Evolutionary conservation across 225 moss, liverwort and hornwort species (phyloP).

Genomic region (Antitrichia curtipendula): DNA sequence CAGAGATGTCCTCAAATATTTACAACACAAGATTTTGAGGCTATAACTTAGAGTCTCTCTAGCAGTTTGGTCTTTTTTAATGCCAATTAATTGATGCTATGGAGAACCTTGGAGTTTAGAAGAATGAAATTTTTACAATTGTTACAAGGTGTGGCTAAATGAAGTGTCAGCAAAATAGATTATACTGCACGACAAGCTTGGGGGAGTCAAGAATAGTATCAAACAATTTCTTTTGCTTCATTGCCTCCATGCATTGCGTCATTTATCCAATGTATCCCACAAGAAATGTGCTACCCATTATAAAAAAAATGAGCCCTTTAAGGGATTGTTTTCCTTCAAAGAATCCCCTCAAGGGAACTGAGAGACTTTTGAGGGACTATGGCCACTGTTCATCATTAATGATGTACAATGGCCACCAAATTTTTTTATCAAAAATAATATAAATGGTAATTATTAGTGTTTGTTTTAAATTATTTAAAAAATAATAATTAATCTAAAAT

Average conservation of each 20-base stretch:
- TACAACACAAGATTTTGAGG: background rate
- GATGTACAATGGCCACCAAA: too few species aligned
- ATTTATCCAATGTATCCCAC: accelerated
- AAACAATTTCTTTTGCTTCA: accelerated
- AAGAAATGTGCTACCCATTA: background rate
- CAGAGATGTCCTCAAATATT: background rate
- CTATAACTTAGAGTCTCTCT: background rate
- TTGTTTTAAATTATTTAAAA: too few species aligned
- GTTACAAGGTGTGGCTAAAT: accelerated
- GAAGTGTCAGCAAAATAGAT: background rate
- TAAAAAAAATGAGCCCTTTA: too few species aligned
- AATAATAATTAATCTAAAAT: too few species aligned
- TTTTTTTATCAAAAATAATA: too few species aligned
- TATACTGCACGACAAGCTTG: accelerated
- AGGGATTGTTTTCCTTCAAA: too few species aligned
- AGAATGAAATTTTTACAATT: too few species aligned
- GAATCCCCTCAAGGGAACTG: too few species aligned
- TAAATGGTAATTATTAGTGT: too few species aligned
- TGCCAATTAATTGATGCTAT: accelerated
- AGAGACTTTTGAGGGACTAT: too few species aligned
- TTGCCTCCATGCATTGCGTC: background rate
- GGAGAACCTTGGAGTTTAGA: background rate
- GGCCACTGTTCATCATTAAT: too few species aligned
- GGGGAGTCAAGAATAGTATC: accelerated
- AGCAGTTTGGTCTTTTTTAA: accelerated